Percentiles rank a stretch among this genome's conserved stretches.
These are phyloP conservation scores for Jimgerdemannia flammicorona DNA, from an alignment of 192 early-diverging fungal species.

Conservation along the genomic window DNA sequence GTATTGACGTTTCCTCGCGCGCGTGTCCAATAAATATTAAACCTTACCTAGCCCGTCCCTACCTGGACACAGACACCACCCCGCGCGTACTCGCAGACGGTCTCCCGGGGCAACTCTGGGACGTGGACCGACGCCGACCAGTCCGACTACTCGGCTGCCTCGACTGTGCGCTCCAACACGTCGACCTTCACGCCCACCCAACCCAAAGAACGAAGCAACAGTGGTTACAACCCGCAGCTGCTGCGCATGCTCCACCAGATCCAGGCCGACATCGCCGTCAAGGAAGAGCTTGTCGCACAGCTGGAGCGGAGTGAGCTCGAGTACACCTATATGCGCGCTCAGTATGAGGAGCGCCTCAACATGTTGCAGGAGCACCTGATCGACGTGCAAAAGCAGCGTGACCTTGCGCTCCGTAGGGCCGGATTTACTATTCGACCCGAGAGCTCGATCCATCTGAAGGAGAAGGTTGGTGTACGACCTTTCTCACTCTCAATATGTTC, in stretches of 20 bases:
- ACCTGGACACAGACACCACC: not conserved
- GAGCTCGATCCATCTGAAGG: constrained; percentile 25
- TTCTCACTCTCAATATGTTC: constrained; percentile 1
- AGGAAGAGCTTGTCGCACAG: constrained; percentile 57
- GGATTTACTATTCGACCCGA: constrained; percentile 36
- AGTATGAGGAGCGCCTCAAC: constrained; percentile 70
- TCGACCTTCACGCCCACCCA: not conserved
- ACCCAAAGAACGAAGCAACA: not conserved
- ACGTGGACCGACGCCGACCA: not conserved
- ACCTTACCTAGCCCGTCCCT: not conserved
- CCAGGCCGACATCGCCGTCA: constrained; percentile 53
- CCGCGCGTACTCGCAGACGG: not conserved
- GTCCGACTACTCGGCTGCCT: not conserved
- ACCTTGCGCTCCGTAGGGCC: constrained; percentile 58
- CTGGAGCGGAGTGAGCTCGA: constrained; percentile 53
- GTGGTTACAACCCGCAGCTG: constrained; percentile 21
- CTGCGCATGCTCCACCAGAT: constrained; percentile 51
- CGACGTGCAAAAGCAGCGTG: constrained; percentile 53
- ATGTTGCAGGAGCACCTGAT: constrained; percentile 56
- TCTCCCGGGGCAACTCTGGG: not conserved
- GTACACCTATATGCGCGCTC: constrained; percentile 50
- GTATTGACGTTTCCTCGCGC: not conserved
- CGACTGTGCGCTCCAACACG: not conserved
- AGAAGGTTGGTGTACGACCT: constrained; percentile 20
- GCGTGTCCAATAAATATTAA: not conserved